Evolutionary conservation across 495 filamentous ascomycete species (phyloP).

Genomic region (Pyronema domesticum): DNA sequence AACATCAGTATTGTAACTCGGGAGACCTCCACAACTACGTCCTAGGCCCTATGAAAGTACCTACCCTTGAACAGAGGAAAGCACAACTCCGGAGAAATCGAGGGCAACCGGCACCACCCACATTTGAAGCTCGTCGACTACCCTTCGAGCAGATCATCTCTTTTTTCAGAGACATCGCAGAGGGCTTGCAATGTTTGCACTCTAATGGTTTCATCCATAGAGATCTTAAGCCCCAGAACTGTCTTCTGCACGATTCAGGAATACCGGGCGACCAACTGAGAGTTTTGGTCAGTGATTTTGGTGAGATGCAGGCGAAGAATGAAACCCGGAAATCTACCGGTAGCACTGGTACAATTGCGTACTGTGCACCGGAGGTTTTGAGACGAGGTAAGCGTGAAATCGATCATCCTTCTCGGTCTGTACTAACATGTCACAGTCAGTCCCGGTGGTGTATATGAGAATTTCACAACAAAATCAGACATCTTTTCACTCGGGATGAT

Average conservation of each 20-base stretch:
- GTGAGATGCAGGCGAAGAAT: conserved; percentile 75
- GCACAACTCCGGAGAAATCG: conserved; percentile 61
- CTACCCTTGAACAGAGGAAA: conserved; percentile 67
- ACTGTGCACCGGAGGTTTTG: conserved; percentile 90
- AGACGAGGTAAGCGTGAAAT: conserved; percentile 29
- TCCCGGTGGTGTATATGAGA: conserved; percentile 54
- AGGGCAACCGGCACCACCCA: conserved; percentile 38
- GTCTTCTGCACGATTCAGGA: conserved; percentile 41
- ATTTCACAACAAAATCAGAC: conserved; percentile 91
- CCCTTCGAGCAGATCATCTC: conserved; percentile 87
- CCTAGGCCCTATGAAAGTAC: conserved; percentile 42
- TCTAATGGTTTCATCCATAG: conserved; percentile 89
- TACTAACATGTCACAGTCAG: conserved; percentile 25
- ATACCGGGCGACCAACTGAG: conserved; percentile 34
- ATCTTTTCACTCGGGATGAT: conserved; percentile 97
- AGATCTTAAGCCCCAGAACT: conserved; percentile 92
- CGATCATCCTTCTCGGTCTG: neutral
- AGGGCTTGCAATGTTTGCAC: conserved; percentile 78
- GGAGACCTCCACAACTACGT: conserved; percentile 86
- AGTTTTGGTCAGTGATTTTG: conserved; percentile 91
- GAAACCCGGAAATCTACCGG: conserved; percentile 69
- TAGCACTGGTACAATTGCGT: conserved; percentile 89
- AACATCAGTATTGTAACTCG: conserved; percentile 57
- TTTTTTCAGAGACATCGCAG: conserved; percentile 89
- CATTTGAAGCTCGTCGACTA: conserved; percentile 42